phyloP scores from a whole-genome alignment of 345 rosid genomes.

The Pugionium dolabratum region DNA sequence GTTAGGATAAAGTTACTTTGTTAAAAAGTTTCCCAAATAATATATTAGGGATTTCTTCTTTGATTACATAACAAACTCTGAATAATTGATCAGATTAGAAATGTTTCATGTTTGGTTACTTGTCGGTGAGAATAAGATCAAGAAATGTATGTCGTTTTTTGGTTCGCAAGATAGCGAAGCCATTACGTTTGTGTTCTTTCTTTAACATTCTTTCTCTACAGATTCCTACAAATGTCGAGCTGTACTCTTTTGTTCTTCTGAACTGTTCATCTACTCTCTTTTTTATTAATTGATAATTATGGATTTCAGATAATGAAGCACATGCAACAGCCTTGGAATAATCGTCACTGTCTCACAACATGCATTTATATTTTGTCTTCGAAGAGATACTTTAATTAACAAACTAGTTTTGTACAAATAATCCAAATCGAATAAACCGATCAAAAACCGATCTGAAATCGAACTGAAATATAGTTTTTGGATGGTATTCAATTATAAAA shows the following conservation, averaged over 20 bases:
- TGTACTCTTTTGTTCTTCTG: slow-evolving; percentile 30
- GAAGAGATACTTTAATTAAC: too few relatives aligned
- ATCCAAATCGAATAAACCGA: too few relatives aligned
- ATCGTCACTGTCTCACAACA: slow-evolving; percentile 19
- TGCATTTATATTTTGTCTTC: background rate
- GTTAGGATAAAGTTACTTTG: too few relatives aligned
- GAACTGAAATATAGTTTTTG: too few relatives aligned
- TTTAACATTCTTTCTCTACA: slow-evolving; percentile 14
- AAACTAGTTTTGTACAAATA: too few relatives aligned
- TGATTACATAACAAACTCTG: too few relatives aligned
- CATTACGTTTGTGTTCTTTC: slow-evolving; percentile 33
- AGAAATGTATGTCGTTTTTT: slow-evolving; percentile 31
- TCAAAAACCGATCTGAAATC: too few relatives aligned
- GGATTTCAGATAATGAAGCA: slow-evolving; percentile 15
- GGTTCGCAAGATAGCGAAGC: slow-evolving; percentile 15
- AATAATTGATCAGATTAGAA: slow-evolving; percentile 16
- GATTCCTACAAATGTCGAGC: slow-evolving; percentile 38
- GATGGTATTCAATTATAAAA: too few relatives aligned
- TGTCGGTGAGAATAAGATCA: slow-evolving; percentile 35
- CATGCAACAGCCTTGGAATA: slow-evolving; percentile 39
- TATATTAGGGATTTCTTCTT: too few relatives aligned
- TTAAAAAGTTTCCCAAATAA: too few relatives aligned
- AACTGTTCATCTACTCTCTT: slow-evolving; percentile 26
- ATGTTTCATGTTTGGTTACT: slow-evolving; percentile 29
- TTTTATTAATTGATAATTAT: slow-evolving; percentile 1